Evolutionary conservation across 2,329 filamentous ascomycete species (phyloP).

Genomic region (Apiospora kogelbergensis): DNA sequence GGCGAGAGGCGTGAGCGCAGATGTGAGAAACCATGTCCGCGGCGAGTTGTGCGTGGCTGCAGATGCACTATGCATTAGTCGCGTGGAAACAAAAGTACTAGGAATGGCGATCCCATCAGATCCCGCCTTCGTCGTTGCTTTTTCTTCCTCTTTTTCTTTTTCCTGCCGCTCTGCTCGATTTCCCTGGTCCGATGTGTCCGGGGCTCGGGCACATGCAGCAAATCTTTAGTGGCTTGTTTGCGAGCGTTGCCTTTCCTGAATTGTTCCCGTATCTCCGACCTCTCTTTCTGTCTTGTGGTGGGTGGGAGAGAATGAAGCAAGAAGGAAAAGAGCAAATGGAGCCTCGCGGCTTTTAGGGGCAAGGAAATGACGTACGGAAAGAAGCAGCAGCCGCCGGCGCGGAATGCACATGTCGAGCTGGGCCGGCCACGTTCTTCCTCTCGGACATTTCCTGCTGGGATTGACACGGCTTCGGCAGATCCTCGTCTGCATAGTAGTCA

Average conservation of each 20-base stretch:
- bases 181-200: background rate
- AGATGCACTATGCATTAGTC: conserved; percentile 46
- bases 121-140: conserved; percentile 5
- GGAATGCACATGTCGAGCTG: conserved; percentile 42
- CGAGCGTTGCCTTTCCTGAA: background rate
- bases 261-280: background rate
- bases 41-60: conserved; percentile 70
- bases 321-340: background rate
- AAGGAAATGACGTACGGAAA: conserved; percentile 45
- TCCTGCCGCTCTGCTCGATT: background rate
- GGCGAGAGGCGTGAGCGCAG: conserved; percentile 79
- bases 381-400: conserved; percentile 43
- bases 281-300: background rate
- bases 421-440: conserved; percentile 44
- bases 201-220: background rate
- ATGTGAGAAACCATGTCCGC: conserved; percentile 90
- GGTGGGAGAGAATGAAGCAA: background rate
- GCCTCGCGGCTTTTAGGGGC: background rate
- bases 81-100: conserved; percentile 1
- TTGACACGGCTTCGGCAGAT: conserved; percentile 8
- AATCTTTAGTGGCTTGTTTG: background rate
- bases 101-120: conserved; percentile 2
- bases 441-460: conserved; percentile 39
- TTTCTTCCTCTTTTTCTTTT: background rate
- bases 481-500: conserved; percentile 3